Evolutionary conservation across 306 rosid species (phyloP).

Genomic region (Cercis canadensis): DNA sequence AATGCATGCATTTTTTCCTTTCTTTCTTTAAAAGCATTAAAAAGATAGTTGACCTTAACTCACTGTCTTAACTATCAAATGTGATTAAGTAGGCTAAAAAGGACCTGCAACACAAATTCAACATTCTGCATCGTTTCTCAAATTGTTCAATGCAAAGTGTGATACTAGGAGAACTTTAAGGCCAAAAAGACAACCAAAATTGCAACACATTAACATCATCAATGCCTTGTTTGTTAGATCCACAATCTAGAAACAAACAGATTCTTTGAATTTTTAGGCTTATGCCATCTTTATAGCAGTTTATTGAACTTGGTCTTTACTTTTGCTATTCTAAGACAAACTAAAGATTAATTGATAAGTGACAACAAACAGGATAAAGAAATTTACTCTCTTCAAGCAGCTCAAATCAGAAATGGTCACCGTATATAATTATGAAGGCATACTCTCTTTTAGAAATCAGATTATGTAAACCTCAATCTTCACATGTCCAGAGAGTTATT

Average conservation of each 20-base stretch:
- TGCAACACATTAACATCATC: not conserved
- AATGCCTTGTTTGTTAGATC: not conserved
- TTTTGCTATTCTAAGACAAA: not conserved
- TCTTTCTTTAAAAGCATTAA: not conserved
- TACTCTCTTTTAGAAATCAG: not conserved
- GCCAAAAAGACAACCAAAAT: not conserved
- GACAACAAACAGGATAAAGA: not conserved
- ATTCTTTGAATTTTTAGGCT: not conserved
- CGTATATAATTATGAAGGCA: not conserved
- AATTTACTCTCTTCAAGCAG: not conserved
- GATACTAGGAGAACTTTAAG: not conserved
- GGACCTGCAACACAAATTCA: not conserved
- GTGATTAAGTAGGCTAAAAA: not conserved
- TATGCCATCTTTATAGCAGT: not conserved
- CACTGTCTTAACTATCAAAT: not conserved
- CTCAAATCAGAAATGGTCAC: not conserved
- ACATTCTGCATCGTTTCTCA: constrained; percentile 6
- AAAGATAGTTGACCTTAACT: not conserved
- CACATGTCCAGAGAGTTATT: not conserved
- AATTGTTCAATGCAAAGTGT: not conserved
- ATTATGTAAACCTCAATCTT: constrained; percentile 20
- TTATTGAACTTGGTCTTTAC: not conserved
- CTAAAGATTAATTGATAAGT: not conserved
- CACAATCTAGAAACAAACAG: not conserved
- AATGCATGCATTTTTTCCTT: not conserved